Evolutionary conservation across 192 early-diverging fungal genomes (phyloP), one percentile per base, ranked within the genome.

Genomic region (Spizellomyces sp.): DNA sequence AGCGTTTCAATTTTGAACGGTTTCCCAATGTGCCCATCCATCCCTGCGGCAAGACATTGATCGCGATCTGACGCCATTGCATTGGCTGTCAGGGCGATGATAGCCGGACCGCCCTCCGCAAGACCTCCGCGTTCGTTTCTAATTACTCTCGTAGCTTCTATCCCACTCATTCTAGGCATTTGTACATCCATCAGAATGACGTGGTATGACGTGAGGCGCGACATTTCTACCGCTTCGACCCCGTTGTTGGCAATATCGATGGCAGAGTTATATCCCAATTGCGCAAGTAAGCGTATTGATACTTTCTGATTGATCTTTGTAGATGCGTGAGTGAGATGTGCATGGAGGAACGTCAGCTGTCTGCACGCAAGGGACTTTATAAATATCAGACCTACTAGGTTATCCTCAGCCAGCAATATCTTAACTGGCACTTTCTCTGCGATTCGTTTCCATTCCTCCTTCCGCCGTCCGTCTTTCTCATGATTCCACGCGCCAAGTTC

Each of bases 51-150:
- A 17, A 77, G 55, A 64, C 75, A 77, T 9, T 14, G 48, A n/a
- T 64, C 52, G 9, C 61, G 54, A 66, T 77, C 75, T 8, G 64
- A 57, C 21, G 65, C 64, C 70, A 71, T 56, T 42, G 70, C 75
- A 57, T 73, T 71, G 21, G 75, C 75, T 6, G 75, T 77, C 44
- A 77, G 17, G 8, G 75, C 75, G 41, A 73, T 8, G 47, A 77
- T 77, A 19, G 48, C 43, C 10, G 70, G 69, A 17, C 62, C 64
- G 6, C 44, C 42, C 44, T 47, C 44, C 8, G 54, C 7, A n/a
- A 63, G 58, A 36, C 27, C 27, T 36, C 27, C 27, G 27, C 27
- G 27, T 12, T 61, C 43, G 0, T n/a, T 10, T 4, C 70, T 69
- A 19, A 77, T 77, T 8, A 9, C 22, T 7, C 36, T 17, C 8